Evolutionary conservation across 805 yeast genomes (phyloP).

Genomic region (Teunomyces lycoperdinae): DNA sequence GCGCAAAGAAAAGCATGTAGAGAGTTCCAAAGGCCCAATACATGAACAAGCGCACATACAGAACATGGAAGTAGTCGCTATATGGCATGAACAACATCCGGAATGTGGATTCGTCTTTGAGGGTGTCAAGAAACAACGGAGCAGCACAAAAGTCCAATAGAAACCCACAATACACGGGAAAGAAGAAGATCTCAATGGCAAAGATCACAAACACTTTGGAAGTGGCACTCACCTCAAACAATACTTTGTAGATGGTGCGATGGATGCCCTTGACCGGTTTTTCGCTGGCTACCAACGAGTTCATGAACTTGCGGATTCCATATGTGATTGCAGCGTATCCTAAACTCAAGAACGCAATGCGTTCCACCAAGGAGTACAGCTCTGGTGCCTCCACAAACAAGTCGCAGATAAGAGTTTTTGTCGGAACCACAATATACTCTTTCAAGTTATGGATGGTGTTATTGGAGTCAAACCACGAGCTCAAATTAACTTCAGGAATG

Average conservation of each 20-base stretch:
- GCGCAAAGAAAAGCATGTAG: slow-evolving; percentile 85
- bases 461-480: no score
- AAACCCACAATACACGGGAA: slow-evolving; percentile 85
- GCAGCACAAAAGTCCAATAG: slow-evolving; percentile 66
- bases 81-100: slow-evolving; percentile 22
- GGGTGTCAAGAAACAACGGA: slow-evolving; percentile 43
- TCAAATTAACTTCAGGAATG: neutral
- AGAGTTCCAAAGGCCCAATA: slow-evolving; percentile 75
- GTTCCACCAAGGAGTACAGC: slow-evolving; percentile 34
- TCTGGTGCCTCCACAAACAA: slow-evolving; percentile 15
- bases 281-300: slow-evolving; percentile 23
- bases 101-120: slow-evolving; percentile 11
- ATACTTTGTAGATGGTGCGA: slow-evolving; percentile 48
- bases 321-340: slow-evolving; percentile 31
- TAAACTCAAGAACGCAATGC: slow-evolving; percentile 32
- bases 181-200: slow-evolving; percentile 73
- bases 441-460: no score
- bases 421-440: slow-evolving; percentile 14
- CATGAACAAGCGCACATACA: slow-evolving; percentile 17
- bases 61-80: slow-evolving; percentile 13
- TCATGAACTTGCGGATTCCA: slow-evolving; percentile 27
- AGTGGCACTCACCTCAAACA: slow-evolving; percentile 59
- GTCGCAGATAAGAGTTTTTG: slow-evolving; percentile 10
- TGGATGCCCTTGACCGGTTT: slow-evolving; percentile 50
- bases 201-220: slow-evolving; percentile 74